Evolutionary conservation across 345 rosid genomes (phyloP), one percentile per base, ranked within the genome.

Genomic region (Acer saccharum): DNA sequence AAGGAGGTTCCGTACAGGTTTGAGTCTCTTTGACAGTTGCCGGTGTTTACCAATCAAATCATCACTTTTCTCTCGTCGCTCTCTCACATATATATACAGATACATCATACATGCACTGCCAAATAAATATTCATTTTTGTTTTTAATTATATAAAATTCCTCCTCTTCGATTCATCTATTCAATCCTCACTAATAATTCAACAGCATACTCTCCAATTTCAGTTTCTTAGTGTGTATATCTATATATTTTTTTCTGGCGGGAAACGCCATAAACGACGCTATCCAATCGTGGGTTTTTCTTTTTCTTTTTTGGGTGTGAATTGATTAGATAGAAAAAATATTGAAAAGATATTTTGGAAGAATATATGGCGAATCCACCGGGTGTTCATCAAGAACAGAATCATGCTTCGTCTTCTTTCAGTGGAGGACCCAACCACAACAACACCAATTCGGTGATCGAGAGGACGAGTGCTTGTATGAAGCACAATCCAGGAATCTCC

Each of bases 401-500:
- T 61, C 86, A 79, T 23, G 73, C 83, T 9, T 76, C 84, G 9
- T 83, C 86, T 72, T 77, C 85, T 52, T 85, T 86, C 83, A 82
- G 61, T 81, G 86, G 85, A 35, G 39, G 39, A 18, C 69, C 75
- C 18, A 77, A 75, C 63, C 85, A 85, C 6, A 78, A 54, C 74
- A 71, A 71, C 65, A 60, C 75, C 5, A 68, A 81, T 71, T 81
- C 80, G 27, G 75, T 73, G 73, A 67, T 83, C 25, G 90, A 83
- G 12, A 81, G 75, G 72, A 70, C 80, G 70, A 77, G 80, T 70
- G 41, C 84, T 23, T 66, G 69, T 48, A 68, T 89, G 87, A 84
- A 79, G 86, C 92, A 91, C 73, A 91, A 89, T 76, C 94, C 91
- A 1, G 92, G 90, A 25, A 85, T 91, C 75, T 86, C 92, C 52